These are phyloP conservation scores for Kwoniella shivajii DNA, from an alignment of 1,284 basidiomycete genomes.

Conservation along the genomic window DNA sequence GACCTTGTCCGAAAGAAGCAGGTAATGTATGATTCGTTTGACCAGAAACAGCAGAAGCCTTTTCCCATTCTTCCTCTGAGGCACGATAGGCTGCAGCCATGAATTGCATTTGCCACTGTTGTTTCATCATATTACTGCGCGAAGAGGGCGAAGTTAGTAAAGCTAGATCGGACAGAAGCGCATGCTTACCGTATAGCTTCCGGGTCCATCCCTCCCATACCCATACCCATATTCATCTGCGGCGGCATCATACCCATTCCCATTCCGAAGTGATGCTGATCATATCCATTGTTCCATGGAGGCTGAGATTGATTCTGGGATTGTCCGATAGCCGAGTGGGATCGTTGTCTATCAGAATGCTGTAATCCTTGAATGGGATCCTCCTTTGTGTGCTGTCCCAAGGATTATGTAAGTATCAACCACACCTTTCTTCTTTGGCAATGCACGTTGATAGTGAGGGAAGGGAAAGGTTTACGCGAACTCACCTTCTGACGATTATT, in stretches of 20 bases:
- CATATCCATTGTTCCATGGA: background rate
- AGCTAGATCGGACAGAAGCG: background rate
- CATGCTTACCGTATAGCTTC: slow-evolving; percentile 15
- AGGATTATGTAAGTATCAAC: too few relatives aligned
- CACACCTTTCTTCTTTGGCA: slow-evolving; percentile 6
- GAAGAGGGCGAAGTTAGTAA: background rate
- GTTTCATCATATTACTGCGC: slow-evolving; percentile 35
- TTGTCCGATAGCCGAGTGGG: too few relatives aligned
- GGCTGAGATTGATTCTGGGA: too few relatives aligned
- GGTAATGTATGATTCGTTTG: slow-evolving; percentile 4
- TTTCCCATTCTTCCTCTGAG: slow-evolving; percentile 52
- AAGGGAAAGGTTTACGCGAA: background rate
- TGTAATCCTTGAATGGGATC: too few relatives aligned
- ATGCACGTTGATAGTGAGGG: background rate
- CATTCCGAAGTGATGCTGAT: slow-evolving; percentile 3
- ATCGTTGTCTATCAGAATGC: too few relatives aligned
- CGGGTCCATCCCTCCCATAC: slow-evolving; percentile 2
- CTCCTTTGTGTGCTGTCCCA: too few relatives aligned
- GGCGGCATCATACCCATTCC: slow-evolving; percentile 2
- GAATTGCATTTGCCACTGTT: slow-evolving; percentile 47
- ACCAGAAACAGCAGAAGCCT: slow-evolving; percentile 34
- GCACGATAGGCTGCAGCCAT: slow-evolving; percentile 46
- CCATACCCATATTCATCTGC: background rate
- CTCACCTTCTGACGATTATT: background rate
- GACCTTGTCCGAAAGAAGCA: background rate